Evolutionary conservation across 768 basidiomycete species (phyloP).

Genomic region (Candolleomyces aberdarensis): DNA sequence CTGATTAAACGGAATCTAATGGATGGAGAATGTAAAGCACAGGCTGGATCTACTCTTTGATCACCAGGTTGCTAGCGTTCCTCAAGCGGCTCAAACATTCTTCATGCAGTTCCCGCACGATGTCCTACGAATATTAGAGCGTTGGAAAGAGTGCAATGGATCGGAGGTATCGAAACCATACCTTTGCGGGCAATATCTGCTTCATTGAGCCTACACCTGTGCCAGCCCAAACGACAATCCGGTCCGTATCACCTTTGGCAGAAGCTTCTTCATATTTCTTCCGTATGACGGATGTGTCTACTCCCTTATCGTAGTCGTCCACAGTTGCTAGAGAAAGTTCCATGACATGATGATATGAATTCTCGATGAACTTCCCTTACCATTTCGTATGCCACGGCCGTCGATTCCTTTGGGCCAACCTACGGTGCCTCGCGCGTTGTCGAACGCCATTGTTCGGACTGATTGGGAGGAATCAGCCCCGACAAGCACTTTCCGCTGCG

Average conservation of each 20-base stretch:
- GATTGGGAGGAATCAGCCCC: slow-evolving; percentile 43
- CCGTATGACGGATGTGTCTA: slow-evolving; percentile 39
- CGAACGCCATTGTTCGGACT: slow-evolving; percentile 62
- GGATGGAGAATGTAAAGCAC: too few relatives aligned
- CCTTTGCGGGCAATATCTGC: slow-evolving; percentile 37
- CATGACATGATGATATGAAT: slow-evolving; percentile 3
- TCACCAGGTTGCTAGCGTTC: not conserved
- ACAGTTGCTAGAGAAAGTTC: slow-evolving; percentile 43
- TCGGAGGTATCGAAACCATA: too few relatives aligned
- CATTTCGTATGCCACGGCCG: slow-evolving; percentile 58
- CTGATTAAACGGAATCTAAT: too few relatives aligned
- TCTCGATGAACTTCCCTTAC: slow-evolving; percentile 19
- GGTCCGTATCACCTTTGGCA: slow-evolving; percentile 41
- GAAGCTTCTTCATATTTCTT: slow-evolving; percentile 44
- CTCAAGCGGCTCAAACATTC: slow-evolving; percentile 39
- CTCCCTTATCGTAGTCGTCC: slow-evolving; percentile 51
- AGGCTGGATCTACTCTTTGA: not conserved
- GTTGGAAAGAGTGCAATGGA: not conserved
- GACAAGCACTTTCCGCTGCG: slow-evolving; percentile 52
- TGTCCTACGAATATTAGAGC: slow-evolving; percentile 36
- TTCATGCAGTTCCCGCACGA: slow-evolving; percentile 49
- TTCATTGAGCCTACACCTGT: slow-evolving; percentile 59
- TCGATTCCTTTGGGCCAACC: slow-evolving; percentile 63
- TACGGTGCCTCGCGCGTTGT: slow-evolving; percentile 50
- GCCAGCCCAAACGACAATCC: slow-evolving; percentile 68